Evolutionary conservation across 1,284 basidiomycete genomes (phyloP), one percentile per base, ranked within the genome.

Genomic region (Phellinidium pouzarii): DNA sequence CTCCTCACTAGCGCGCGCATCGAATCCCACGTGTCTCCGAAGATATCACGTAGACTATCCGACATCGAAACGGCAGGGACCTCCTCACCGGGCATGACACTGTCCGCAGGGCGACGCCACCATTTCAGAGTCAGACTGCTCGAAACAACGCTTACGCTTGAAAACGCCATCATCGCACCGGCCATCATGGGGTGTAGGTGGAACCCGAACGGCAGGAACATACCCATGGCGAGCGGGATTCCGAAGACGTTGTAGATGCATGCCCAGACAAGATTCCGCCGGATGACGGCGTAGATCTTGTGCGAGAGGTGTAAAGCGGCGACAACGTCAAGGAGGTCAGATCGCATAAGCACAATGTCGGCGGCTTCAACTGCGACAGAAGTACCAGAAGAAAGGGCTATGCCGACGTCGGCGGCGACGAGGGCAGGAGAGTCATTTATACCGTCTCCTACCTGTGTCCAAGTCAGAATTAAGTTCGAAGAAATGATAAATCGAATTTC

Each of bases 401-500:
- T 95, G 22, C 96, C 96, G 27, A 99, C 87, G 1, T 92, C 91
- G 0, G 95, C 91, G 2, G 90, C 91, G 14, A 95, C 94, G 1
- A 99, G 83, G 1, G 95, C 96, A 0, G 94, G 95, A 0, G 94
- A 95, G 66, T 99, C 96, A 68, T 99, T 99, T 72, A 99, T 96
- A 17, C 96, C 96, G 67, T 99, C 96, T 19, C 96, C 96, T 45
- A 99, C 92, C 92, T 94, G 57, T 37, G 45, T 12, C 42, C 27
- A 50, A 42, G 29, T 22, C 26, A 57, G 54, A 42, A 58, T 52
- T 23, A 49, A 53, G 34, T 45, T 12, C 22, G 14, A 19, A 43
- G 38, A 4, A 25, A 20, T 23, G 38, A 19, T 19, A 36, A 42
- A 34, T 34, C 27, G 34, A 49, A 17, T 47, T 19, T 68, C 80